Conservation (phyloP, 139 green algal species). For the Micractinium sp. region DNA sequence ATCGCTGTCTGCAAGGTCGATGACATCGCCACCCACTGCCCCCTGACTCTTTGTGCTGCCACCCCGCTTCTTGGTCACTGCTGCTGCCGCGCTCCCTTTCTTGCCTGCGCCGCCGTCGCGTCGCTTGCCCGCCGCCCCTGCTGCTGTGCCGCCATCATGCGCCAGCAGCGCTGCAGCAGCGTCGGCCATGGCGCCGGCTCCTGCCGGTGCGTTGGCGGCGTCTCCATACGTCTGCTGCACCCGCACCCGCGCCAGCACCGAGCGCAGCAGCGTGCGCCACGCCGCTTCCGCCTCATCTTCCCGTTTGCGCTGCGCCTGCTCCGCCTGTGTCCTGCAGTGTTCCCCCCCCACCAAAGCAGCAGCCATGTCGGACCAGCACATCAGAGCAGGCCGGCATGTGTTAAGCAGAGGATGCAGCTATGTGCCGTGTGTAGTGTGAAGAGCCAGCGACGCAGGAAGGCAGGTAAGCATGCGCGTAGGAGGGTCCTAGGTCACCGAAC, state of each 20-base stretch:
- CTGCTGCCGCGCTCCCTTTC: neutral
- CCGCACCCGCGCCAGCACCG: slow-evolving; percentile 41
- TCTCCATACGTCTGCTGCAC: slow-evolving; percentile 48
- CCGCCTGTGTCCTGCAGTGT: slow-evolving; percentile 32
- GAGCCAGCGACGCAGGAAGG: no score
- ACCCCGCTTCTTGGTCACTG: neutral
- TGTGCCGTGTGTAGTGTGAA: no score
- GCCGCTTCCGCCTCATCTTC: slow-evolving; percentile 46
- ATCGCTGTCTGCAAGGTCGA: slow-evolving; percentile 15
- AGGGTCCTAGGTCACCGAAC: no score
- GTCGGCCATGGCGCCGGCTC: slow-evolving; percentile 17
- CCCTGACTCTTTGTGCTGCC: neutral
- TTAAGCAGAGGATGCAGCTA: no score
- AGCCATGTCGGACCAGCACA: no score
- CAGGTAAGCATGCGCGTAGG: no score
- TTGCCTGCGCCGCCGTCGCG: neutral
- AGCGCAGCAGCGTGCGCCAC: slow-evolving; percentile 64
- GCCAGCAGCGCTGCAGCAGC: slow-evolving; percentile 9
- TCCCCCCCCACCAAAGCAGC: no score
- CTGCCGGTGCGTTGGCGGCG: neutral
- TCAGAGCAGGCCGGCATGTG: no score
- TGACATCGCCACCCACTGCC: neutral
- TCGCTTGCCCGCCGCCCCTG: neutral
- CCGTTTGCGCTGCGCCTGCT: slow-evolving; percentile 35
- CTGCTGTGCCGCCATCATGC: neutral